These are phyloP conservation scores for Hypsizygus marmoreus DNA, from an alignment of 768 basidiomycete genomes.

Conservation along the genomic window DNA sequence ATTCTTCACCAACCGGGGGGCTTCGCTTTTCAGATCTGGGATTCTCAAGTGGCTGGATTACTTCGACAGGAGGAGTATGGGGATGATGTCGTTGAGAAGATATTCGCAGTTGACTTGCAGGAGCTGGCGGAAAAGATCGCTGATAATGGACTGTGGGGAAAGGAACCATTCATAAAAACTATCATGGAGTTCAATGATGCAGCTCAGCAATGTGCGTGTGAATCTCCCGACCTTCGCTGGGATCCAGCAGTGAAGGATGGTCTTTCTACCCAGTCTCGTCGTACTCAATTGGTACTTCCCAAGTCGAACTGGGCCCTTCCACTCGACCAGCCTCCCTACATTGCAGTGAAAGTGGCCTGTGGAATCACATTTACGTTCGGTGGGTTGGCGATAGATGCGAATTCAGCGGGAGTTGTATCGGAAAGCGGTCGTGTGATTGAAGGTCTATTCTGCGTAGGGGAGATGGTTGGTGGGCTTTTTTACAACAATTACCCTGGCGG, in stretches of 20 bases:
- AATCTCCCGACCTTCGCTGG: conserved; percentile 43
- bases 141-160: conserved; percentile 47
- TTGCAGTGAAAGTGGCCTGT: conserved; percentile 69
- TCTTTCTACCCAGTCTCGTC: conserved; percentile 49
- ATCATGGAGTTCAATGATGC: conserved; percentile 54
- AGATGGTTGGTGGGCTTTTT: conserved; percentile 68
- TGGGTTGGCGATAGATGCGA: conserved; percentile 60
- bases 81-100: conserved; percentile 59
- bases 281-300: conserved; percentile 37
- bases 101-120: conserved; percentile 46
- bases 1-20: conserved; percentile 61
- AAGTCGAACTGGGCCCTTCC: conserved; percentile 74
- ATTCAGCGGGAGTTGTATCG: conserved; percentile 52
- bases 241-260: conserved; percentile 68
- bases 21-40: conserved; percentile 69
- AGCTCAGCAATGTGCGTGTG: conserved; percentile 35
- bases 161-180: conserved; percentile 44
- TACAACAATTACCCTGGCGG: conserved; percentile 71
- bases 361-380: conserved; percentile 78
- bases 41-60: conserved; percentile 41
- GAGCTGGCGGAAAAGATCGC: conserved; percentile 51
- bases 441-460: conserved; percentile 67
- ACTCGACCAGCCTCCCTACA: conserved; percentile 52
- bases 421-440: conserved; percentile 43
- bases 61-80: conserved; percentile 69